These are phyloP conservation scores for Backusella parvicylindrica DNA, from an alignment of 192 early-diverging fungal genomes.

Conservation along the genomic window DNA sequence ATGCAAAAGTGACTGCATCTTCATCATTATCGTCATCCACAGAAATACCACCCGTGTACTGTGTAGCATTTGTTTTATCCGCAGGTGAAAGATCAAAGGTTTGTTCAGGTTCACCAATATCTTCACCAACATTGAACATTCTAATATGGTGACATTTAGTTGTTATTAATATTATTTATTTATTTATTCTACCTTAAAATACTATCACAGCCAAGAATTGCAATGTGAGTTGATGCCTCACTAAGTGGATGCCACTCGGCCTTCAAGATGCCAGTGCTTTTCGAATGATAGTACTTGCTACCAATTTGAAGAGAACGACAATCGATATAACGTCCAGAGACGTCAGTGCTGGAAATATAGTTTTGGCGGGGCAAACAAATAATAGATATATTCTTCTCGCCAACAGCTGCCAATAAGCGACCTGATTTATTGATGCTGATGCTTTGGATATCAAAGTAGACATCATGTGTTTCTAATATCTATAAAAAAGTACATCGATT, in stretches of 20 bases:
- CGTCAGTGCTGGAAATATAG: conserved; percentile 26
- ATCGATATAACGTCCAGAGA: not conserved
- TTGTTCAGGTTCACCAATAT: conserved; percentile 67
- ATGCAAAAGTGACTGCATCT: conserved; percentile 12
- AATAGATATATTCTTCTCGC: conserved; percentile 53
- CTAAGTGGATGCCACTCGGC: conserved; percentile 82
- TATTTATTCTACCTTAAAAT: conserved; percentile 43
- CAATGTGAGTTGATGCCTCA: conserved; percentile 60
- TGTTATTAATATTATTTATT: not conserved
- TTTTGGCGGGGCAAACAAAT: conserved; percentile 51
- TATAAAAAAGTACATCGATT: conserved; percentile 15
- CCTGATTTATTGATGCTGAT: conserved; percentile 55
- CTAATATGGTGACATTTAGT: conserved; percentile 16
- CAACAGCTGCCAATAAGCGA: conserved; percentile 57
- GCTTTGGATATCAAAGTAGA: conserved; percentile 59
- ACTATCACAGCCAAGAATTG: conserved; percentile 66
- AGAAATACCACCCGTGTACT: not conserved
- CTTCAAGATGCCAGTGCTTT: conserved; percentile 52
- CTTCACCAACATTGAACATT: conserved; percentile 66
- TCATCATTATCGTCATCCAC: conserved; percentile 13
- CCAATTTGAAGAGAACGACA: conserved; percentile 32
- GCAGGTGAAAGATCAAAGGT: conserved; percentile 44
- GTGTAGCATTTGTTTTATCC: not conserved
- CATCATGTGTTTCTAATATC: conserved; percentile 39
- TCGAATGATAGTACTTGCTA: conserved; percentile 9